phyloP scores from a whole-genome alignment of 1,284 basidiomycete species.

The Trametes polyzona region DNA sequence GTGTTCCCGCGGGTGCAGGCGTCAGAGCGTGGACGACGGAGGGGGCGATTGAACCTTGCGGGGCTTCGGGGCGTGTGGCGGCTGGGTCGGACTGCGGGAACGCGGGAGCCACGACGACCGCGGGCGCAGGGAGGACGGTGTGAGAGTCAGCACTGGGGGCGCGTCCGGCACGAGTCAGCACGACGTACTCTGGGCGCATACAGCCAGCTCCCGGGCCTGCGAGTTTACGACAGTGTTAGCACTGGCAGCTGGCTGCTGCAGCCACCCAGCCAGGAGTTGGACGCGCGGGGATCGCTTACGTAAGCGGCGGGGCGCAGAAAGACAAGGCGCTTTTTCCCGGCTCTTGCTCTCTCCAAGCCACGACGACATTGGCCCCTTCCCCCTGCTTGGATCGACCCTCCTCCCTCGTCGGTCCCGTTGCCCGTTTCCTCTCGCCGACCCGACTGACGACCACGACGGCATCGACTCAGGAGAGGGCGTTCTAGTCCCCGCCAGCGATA shows the following conservation, averaged over 20 bases:
- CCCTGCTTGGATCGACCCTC: conserved; percentile 48
- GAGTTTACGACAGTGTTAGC: background rate
- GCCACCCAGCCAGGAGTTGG: conserved; percentile 7
- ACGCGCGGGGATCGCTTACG: conserved; percentile 18
- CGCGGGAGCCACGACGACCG: background rate
- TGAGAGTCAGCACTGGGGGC: background rate
- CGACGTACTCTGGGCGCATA: background rate
- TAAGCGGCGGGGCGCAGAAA: conserved; percentile 27
- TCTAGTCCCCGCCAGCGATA: conserved; percentile 33
- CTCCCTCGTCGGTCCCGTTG: conserved; percentile 44
- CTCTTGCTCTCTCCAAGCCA: conserved; percentile 29
- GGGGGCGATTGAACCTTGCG: background rate
- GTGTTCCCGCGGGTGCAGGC: conserved; percentile 3
- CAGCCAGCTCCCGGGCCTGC: background rate
- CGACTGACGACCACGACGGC: conserved; percentile 49
- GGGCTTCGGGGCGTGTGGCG: background rate
- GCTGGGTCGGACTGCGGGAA: background rate
- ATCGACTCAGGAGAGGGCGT: conserved; percentile 41
- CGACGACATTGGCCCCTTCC: conserved; percentile 37
- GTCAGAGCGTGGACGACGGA: no score
- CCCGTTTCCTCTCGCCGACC: conserved; percentile 38
- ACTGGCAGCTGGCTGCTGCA: conserved; percentile 13
- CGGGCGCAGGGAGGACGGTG: conserved; percentile 1
- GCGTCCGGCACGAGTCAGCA: conserved; percentile 7
- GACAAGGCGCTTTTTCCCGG: conserved; percentile 22